Conservation (phyloP, 495 filamentous ascomycete species). For the Thermothielavioides terrestris region DNA sequence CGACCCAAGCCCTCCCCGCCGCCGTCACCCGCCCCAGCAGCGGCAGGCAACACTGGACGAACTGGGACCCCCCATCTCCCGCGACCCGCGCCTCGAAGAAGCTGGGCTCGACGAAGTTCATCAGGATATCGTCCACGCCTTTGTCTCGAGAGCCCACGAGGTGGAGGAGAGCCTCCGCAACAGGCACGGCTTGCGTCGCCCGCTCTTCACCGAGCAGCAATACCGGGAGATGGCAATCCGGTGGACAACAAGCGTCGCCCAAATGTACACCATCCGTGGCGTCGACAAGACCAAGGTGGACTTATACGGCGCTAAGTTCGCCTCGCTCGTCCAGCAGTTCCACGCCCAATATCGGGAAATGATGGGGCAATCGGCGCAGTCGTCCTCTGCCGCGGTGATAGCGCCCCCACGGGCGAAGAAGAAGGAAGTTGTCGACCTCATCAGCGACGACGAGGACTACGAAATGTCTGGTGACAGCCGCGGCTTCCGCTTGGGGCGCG, state of each 20-base stretch:
- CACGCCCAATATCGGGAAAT: conserved; percentile 52
- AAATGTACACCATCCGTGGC: conserved; percentile 58
- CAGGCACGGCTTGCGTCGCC: conserved; percentile 50
- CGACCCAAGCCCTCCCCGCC: conserved; percentile 34
- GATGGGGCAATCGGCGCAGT: conserved; percentile 22
- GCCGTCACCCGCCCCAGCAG: conserved; percentile 31
- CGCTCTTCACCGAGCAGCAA: conserved; percentile 67
- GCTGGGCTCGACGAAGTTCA: conserved; percentile 47
- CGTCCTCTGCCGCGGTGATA: neutral
- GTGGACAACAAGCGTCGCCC: conserved; percentile 50
- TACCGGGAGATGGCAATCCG: conserved; percentile 76
- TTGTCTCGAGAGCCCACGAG: conserved; percentile 64
- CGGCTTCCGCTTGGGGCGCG: conserved; percentile 34
- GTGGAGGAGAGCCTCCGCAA: conserved; percentile 59
- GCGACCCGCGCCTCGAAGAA: conserved; percentile 52
- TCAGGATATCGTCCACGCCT: conserved; percentile 47
- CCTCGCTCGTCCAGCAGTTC: conserved; percentile 53
- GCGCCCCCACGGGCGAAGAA: conserved; percentile 41
- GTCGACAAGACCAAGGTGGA: conserved; percentile 64
- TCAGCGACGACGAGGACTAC: conserved; percentile 55
- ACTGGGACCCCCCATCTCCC: conserved; percentile 64
- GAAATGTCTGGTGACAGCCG: conserved; percentile 26
- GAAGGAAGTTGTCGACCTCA: conserved; percentile 58
- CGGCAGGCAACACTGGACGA: conserved; percentile 24
- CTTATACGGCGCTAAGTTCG: conserved; percentile 57